phyloP scores from a whole-genome alignment of 2,329 filamentous ascomycete species.

The Trichoderma endophyticum region DNA sequence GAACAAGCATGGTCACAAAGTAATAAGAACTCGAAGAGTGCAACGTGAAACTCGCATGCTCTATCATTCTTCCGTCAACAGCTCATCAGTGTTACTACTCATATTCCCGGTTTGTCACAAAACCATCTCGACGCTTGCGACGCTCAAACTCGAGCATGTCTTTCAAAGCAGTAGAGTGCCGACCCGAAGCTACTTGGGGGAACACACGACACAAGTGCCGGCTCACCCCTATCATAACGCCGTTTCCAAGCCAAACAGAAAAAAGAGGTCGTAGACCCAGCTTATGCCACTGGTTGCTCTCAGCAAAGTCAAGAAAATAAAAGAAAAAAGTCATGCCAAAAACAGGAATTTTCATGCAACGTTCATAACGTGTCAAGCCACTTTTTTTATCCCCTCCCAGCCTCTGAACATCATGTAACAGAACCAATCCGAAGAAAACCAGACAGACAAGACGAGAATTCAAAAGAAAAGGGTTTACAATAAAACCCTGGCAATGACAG shows the following conservation, averaged over 20 bases:
- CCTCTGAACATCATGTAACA: neutral
- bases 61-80: constrained; percentile 10
- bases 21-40: neutral
- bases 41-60: constrained; percentile 2
- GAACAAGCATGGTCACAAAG: neutral
- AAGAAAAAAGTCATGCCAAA: constrained; percentile 4
- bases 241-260: constrained; percentile 12
- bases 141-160: neutral
- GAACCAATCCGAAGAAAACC: neutral
- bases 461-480: constrained; percentile 2
- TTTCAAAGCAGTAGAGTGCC: constrained; percentile 7
- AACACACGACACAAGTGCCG: neutral
- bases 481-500: constrained; percentile 22
- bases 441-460: neutral
- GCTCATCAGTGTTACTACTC: constrained; percentile 7
- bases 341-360: constrained; percentile 9
- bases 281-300: constrained; percentile 6
- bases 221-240: constrained; percentile 1
- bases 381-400: constrained; percentile 13
- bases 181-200: neutral
- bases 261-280: neutral
- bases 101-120: neutral
- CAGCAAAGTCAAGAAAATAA: neutral
- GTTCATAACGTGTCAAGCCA: constrained; percentile 8
- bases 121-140: constrained; percentile 5